Evolutionary conservation across 352 stramenopile genomes (phyloP), one percentile per base, ranked within the genome.

Genomic region (Phytophthora pini): DNA sequence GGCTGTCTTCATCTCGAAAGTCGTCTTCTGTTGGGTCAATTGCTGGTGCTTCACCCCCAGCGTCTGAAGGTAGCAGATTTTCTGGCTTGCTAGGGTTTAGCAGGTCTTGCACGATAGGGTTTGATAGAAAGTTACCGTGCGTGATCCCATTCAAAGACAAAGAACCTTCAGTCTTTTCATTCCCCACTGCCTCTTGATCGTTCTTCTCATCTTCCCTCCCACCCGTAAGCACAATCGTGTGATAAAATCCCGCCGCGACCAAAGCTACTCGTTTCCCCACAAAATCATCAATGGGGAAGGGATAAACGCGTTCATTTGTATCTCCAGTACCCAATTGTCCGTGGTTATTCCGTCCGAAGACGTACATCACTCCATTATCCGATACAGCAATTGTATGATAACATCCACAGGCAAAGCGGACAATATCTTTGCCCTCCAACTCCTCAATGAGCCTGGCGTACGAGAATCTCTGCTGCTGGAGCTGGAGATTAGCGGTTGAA

Each of bases 331-430:
- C 94, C 1, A 98, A 65, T 70, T 98, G 94, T 0, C 94, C 94
- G 44, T 98, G 93, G 50, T 98, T 98, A 58, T 98, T 98, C n/a
- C 92, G 72, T 5, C 93, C 93, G 72, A 97, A 98, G 0, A 98
- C 94, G 60, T 94, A 98, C 34, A 98, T 58, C 36, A 97, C 76
- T 10, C 91, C 90, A n/a, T 89, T 97, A 10, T 97, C 84, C 4
- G 81, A 95, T 0, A 97, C 88, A 20, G 87, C 78, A 6, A 98
- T 64, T 0, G 89, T 95, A 59, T 98, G 94, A 55, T 98, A 98
- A 51, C 92, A 98, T 0, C 94, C 94, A 51, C 92, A 97, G 0
- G 90, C 82, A 34, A 98, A 84, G 2, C 79, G 76, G 7, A 87
- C 68, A 29, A 98, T 89, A 22, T 92, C 84, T 60, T 97, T 96